Evolutionary conservation across 768 basidiomycete species (phyloP), one percentile per base, ranked within the genome.

Genomic region (Tulasnella sp.): DNA sequence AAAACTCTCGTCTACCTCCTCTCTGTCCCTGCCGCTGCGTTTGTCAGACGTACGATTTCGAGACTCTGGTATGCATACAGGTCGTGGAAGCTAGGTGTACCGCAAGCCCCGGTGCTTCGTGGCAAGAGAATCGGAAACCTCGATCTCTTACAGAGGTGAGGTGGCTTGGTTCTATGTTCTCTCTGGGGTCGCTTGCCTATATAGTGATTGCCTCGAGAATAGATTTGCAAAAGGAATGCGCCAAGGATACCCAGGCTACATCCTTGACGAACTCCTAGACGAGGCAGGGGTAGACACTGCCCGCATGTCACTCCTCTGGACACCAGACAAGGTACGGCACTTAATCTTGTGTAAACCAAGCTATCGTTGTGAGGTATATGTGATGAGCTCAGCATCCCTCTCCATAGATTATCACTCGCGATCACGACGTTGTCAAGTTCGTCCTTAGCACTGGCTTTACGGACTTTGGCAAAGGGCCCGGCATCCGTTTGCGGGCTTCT

Each of bases 401-500:
- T 6, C 17, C 23, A 31, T 41, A 50, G 42, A 49, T 61, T 2
- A 36, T 61, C 32, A 61, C 60, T 31, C 43, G 60, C 2, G 58
- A 61, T 41, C 60, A 48, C 31, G 32, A 49, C 8, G 48, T 59
- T 14, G 29, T 59, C 23, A 58, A 61, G 21, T 37, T 37, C 23
- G 32, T 61, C 8, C 60, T 61, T 17, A 55, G 60, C 57, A 61
- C 60, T 9, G 60, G 58, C 2, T 55, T 60, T 43, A 27, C n/a
- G 19, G 21, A 56, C 45, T 59, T 60, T 34, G 39, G 29, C 12
- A 58, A 60, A 57, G 62, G 62, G 23, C 15, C 23, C 25, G 61
- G 29, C 49, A 65, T 63, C 52, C 62, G 63, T 35, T 60, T 66
- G 31, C 50, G 66, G 4, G 62, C 64, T 1, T 43, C 63, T 21